phyloP scores from a whole-genome alignment of 805 yeast species.

The Jamesozyma jinghongensis region DNA sequence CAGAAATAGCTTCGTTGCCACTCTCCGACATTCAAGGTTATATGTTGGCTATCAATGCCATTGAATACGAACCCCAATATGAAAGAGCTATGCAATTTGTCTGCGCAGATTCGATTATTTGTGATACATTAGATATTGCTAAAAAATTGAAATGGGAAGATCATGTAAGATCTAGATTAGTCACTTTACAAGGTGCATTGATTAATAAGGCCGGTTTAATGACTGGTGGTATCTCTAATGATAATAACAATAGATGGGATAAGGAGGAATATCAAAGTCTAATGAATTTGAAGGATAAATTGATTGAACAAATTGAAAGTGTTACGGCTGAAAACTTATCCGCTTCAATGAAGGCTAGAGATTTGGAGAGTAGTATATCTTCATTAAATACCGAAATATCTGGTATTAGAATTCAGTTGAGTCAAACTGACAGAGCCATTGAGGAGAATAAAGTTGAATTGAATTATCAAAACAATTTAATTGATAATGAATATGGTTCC shows the following conservation, averaged over 20 bases:
- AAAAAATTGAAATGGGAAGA: conserved; percentile 61
- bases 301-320: conserved; percentile 39
- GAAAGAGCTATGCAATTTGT: conserved; percentile 75
- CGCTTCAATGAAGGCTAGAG: conserved; percentile 47
- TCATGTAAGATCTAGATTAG: conserved; percentile 53
- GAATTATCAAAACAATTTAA: conserved; percentile 35
- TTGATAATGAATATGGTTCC: conserved; percentile 23
- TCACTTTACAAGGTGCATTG: conserved; percentile 74
- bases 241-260: conserved; percentile 53
- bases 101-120: conserved; percentile 70
- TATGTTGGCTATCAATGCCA: conserved; percentile 54
- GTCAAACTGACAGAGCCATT: conserved; percentile 37
- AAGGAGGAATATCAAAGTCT: conserved; percentile 54
- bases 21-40: conserved; percentile 16
- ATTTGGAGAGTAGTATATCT: conserved; percentile 47
- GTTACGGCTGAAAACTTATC: conserved; percentile 36
- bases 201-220: conserved; percentile 80
- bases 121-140: conserved; percentile 64
- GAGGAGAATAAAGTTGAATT: conserved; percentile 43
- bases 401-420: conserved; percentile 36
- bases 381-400: conserved; percentile 40
- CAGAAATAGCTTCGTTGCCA: conserved; percentile 46
- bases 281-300: conserved; percentile 39
- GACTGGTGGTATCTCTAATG: conserved; percentile 77
- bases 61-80: conserved; percentile 55